Conservation (phyloP, 2,329 filamentous ascomycete species). For the Penicillium sp. region DNA sequence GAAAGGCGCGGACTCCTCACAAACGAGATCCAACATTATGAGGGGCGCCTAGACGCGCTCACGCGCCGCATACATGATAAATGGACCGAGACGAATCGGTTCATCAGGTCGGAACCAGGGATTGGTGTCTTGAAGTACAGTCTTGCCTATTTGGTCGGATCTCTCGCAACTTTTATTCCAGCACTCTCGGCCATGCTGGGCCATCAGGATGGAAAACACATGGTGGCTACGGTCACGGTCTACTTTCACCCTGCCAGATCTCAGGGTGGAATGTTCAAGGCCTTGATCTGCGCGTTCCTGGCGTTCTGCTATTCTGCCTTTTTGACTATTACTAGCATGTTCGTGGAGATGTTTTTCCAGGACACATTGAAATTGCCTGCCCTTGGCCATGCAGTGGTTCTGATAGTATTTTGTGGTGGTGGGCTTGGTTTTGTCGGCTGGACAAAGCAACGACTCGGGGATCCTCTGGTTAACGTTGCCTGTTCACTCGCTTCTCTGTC, state of each 20-base stretch:
- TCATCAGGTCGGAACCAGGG: constrained; percentile 69
- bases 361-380: constrained; percentile 62
- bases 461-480: constrained; percentile 77
- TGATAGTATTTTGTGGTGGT: constrained; percentile 80
- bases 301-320: constrained; percentile 77
- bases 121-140: constrained; percentile 86
- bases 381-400: constrained; percentile 73
- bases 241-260: constrained; percentile 91
- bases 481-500: constrained; percentile 84
- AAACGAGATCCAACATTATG: constrained; percentile 21
- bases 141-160: constrained; percentile 81
- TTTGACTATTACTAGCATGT: constrained; percentile 81
- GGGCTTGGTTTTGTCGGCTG: constrained; percentile 85
- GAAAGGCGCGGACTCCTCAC: constrained; percentile 37
- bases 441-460: constrained; percentile 76
- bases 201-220: constrained; percentile 84
- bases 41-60: constrained; percentile 17
- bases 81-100: constrained; percentile 52
- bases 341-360: constrained; percentile 76
- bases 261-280: constrained; percentile 85
- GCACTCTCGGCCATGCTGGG: constrained; percentile 72
- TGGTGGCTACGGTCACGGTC: constrained; percentile 88
- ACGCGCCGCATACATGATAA: constrained; percentile 34
- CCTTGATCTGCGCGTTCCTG: constrained; percentile 69
- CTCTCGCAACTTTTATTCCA: constrained; percentile 78